Base-by-base conservation (phyloP, 495 filamentous ascomycete species). In the Penicillium taxi region DNA sequence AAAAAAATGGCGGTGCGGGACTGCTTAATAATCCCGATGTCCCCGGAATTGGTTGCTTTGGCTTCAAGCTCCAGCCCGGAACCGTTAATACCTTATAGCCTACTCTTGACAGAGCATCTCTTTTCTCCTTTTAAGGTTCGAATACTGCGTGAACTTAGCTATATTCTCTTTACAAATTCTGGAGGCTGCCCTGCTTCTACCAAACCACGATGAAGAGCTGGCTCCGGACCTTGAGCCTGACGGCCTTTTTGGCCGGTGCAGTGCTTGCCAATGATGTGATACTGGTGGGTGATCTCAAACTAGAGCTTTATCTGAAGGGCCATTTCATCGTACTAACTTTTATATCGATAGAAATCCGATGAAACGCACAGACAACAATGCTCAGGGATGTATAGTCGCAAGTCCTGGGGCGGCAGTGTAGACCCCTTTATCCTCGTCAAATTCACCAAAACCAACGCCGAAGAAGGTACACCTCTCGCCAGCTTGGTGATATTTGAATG, bases 401-500 rank as follows among this genome's bases (percentile, higher is more conserved):
- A 79, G 48, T 64, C 81, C 13, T 99, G 91, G 91, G 86, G 87
- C 43, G 91, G 91, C 49, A 76, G 74, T 21, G 71, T 85, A 34
- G 85, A 96, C 42, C 93, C 91, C 7, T 89, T 81, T 64, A 94
- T 99, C 58, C 68, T 81, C 41, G 75, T 82, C 44, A 89, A 82
- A 56, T 94, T 94, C 50, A 67, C 80, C 32, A 77, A 81, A 48
- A 57, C 72, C 28, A 67, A 73, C 32, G 34, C 52, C 22, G 66
- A 60, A 23, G 72, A 80, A 41, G 62, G 70, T 14, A 82, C 94
- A 53, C 80, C 83, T 9, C 64, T 85, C 17, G 82, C 87, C 37
- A 90, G 85, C 57, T 66, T 99, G 48, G 71, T 95, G 11, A 80
- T 99, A 32, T 96, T 94, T 53, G 90, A 99, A 66, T 99, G 86